Conservation (phyloP, 495 filamentous ascomycete species). For the Hamigera avellanea region DNA sequence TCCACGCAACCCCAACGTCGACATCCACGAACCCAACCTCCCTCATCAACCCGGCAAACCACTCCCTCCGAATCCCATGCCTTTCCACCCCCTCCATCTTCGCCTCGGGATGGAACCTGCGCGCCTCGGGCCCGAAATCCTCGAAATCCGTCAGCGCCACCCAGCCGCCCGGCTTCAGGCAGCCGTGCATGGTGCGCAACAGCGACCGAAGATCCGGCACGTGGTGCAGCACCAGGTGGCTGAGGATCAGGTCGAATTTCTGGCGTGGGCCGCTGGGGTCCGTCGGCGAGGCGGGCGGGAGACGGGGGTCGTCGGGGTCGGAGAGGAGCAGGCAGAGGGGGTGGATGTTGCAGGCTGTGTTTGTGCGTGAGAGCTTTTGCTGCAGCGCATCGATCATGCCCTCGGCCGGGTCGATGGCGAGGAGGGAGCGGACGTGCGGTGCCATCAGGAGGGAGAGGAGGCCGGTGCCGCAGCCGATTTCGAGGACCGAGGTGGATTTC, state of each 20-base stretch:
- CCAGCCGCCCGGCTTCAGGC: constrained; percentile 29
- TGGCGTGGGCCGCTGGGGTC: constrained; percentile 2
- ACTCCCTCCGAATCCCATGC: constrained; percentile 33
- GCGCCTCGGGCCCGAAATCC: constrained; percentile 40
- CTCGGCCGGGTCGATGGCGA: constrained; percentile 36
- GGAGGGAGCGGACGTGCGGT: constrained; percentile 21
- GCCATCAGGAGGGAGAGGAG: constrained; percentile 37
- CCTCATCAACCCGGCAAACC: constrained; percentile 26
- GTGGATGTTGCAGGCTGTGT: constrained; percentile 6
- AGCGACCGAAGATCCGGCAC: constrained; percentile 30
- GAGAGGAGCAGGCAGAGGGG: constrained; percentile 17
- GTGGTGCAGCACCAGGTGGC: constrained; percentile 44
- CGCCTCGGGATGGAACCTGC: constrained; percentile 35
- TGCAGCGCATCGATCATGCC: constrained; percentile 42
- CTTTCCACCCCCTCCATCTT: constrained; percentile 43
- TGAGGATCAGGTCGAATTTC: constrained; percentile 37
- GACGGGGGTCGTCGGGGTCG: constrained; percentile 19
- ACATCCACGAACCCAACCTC: constrained; percentile 37
- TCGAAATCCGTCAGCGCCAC: constrained; percentile 46
- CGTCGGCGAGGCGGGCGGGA: constrained; percentile 4
- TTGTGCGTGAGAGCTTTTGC: constrained; percentile 18
- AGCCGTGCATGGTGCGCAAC: constrained; percentile 27
- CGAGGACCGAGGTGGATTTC: constrained; percentile 33
- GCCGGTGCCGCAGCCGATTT: constrained; percentile 48
- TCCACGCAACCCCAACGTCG: constrained; percentile 28